These are phyloP conservation scores for Nannochloropsis granulata DNA, from an alignment of 108 stramenopile species.

Conservation along the genomic window DNA sequence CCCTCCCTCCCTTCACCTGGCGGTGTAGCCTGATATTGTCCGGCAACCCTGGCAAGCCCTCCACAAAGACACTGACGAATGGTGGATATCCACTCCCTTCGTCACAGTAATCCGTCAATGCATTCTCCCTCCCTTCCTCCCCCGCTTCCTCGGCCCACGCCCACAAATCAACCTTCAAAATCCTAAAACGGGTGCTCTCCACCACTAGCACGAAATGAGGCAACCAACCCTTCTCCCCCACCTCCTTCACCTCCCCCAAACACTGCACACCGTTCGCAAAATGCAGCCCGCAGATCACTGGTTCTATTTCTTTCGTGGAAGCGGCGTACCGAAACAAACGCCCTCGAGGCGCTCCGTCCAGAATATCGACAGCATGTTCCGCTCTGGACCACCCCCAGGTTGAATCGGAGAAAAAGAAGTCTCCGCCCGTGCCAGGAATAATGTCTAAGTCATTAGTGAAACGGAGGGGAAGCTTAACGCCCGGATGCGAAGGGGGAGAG, in stretches of 20 bases:
- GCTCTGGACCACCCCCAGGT: background rate
- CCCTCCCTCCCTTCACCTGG: background rate
- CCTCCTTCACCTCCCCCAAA: background rate
- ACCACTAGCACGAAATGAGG: background rate
- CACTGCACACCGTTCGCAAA: slow-evolving; percentile 7
- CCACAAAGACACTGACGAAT: background rate
- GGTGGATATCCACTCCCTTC: background rate
- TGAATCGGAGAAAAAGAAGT: background rate
- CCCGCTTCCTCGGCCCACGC: background rate
- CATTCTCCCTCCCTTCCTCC: background rate
- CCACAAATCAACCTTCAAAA: slow-evolving; percentile 2
- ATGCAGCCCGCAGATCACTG: slow-evolving; percentile 13
- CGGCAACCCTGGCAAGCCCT: slow-evolving; percentile 1
- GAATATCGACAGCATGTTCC: background rate
- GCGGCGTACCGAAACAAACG: slow-evolving; percentile 1
- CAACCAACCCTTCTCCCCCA: background rate
- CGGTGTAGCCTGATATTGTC: background rate
- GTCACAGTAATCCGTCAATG: background rate
- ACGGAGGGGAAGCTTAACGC: background rate
- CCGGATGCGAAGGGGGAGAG: background rate
- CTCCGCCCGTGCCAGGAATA: background rate
- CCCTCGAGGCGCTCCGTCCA: slow-evolving; percentile 8
- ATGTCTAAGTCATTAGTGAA: background rate
- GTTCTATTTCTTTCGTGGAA: background rate
- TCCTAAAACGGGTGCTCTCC: slow-evolving; percentile 6